phyloP scores from a whole-genome alignment of 2,329 filamentous ascomycete species.

The Tolypocladium amazonense region DNA sequence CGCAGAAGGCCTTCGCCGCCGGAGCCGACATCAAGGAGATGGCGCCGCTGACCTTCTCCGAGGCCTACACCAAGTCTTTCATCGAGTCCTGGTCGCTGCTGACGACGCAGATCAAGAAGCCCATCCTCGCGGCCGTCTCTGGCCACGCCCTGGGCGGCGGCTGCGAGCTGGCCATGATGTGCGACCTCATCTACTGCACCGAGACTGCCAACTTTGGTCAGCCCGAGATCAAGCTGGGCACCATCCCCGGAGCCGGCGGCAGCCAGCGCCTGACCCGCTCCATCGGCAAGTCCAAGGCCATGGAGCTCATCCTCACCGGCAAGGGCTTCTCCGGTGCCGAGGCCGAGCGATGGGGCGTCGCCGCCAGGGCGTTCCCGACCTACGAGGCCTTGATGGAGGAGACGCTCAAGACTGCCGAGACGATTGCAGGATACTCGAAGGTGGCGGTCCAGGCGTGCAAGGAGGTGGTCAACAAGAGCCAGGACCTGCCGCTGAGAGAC shows the following conservation, averaged over 20 bases:
- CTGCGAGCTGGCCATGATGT: constrained; percentile 96
- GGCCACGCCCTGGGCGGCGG: constrained; percentile 91
- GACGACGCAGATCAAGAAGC: constrained; percentile 78
- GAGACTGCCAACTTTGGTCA: constrained; percentile 84
- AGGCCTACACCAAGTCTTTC: constrained; percentile 82
- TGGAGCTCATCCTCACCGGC: constrained; percentile 86
- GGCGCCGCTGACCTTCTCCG: constrained; percentile 80
- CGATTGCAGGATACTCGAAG: constrained; percentile 75
- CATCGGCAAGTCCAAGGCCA: constrained; percentile 74
- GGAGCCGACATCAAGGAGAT: constrained; percentile 99
- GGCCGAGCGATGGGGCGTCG: constrained; percentile 84
- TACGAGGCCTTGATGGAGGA: constrained; percentile 76
- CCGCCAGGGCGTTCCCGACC: constrained; percentile 67
- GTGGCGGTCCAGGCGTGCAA: constrained; percentile 87
- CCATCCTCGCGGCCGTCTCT: constrained; percentile 86
- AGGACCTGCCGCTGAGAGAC: constrained; percentile 77
- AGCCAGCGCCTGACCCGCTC: constrained; percentile 79
- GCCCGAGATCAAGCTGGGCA: constrained; percentile 92
- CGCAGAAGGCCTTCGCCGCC: constrained; percentile 81
- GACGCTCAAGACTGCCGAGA: constrained; percentile 74
- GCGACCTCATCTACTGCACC: constrained; percentile 87
- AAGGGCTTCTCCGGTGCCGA: constrained; percentile 74
- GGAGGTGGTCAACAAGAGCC: constrained; percentile 99
- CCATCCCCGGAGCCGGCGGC: constrained; percentile 84
- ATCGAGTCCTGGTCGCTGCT: constrained; percentile 91